phyloP scores from a whole-genome alignment of 1,284 basidiomycete species.

The Cryptococcus floricola region DNA sequence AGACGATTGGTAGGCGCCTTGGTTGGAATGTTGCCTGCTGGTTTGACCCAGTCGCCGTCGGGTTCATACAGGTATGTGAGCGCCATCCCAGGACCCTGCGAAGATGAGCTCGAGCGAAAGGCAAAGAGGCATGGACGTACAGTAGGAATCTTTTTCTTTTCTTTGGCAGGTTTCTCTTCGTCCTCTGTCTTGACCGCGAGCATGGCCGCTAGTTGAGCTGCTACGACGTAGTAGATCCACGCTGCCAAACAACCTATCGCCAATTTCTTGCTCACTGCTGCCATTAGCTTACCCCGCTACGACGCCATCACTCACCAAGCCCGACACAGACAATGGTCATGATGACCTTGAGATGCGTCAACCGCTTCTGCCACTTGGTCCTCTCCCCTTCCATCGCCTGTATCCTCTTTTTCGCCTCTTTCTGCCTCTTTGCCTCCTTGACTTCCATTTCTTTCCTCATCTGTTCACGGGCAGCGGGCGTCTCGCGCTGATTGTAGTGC shows the following conservation, averaged over 20 bases:
- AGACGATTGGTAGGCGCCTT: slow-evolving; percentile 32
- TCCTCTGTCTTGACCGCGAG: slow-evolving; percentile 21
- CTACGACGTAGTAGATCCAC: slow-evolving; percentile 33
- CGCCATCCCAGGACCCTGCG: slow-evolving; percentile 33
- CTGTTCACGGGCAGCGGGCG: slow-evolving; percentile 21
- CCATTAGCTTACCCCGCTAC: background rate
- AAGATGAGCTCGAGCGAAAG: background rate
- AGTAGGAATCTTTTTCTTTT: slow-evolving; percentile 25
- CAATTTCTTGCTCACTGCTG: slow-evolving; percentile 21
- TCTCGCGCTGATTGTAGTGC: slow-evolving; percentile 34
- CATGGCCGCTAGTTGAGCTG: slow-evolving; percentile 23
- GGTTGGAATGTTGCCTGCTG: slow-evolving; percentile 25
- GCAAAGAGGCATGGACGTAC: slow-evolving; percentile 12
- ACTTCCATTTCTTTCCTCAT: slow-evolving; percentile 23
- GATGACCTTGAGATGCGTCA: slow-evolving; percentile 31
- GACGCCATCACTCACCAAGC: slow-evolving; percentile 22
- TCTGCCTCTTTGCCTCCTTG: slow-evolving; percentile 18
- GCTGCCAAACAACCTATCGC: slow-evolving; percentile 29
- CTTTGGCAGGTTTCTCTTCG: slow-evolving; percentile 20
- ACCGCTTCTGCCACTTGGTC: slow-evolving; percentile 30
- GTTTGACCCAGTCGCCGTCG: slow-evolving; percentile 13
- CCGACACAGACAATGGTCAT: slow-evolving; percentile 28
- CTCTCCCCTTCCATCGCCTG: slow-evolving; percentile 17
- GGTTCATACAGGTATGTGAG: slow-evolving; percentile 40
- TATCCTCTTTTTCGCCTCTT: slow-evolving; percentile 22